Evolutionary conservation across 1,139 yeast species (phyloP), one percentile per base, ranked within the genome.

Genomic region (Lodderomyces parapsilosis): DNA sequence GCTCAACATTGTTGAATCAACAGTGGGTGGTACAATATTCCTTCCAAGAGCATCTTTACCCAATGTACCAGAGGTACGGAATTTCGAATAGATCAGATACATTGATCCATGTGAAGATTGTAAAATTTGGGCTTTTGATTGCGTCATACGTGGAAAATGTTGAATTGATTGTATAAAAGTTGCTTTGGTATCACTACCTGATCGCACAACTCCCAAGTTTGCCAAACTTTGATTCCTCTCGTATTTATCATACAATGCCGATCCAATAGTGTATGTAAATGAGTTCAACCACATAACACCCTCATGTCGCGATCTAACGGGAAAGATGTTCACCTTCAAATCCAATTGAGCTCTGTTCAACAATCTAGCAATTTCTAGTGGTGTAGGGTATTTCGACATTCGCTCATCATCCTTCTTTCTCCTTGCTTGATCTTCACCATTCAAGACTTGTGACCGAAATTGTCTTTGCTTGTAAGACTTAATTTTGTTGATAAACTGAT

Each of bases 81-180:
- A 61, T 46, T 64, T 65, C 1, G 58, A 49, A 47, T 61, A 66
- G 9, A 81, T 44, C 17, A 64, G 57, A 39, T 59, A 62, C 36
- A 81, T 57, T 4, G 69, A 62, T 3, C 70, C 62, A 49, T 71
- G 71, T 46, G 63, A 66, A 2, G 63, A 56, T 47, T 54, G 60
- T 15, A 72, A 56, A 35, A 60, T 55, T 43, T 71, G 74, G 8
- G 71, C 65, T 44, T 61, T 66, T 1, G 63, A 58, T n/a, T 58
- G 74, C 2, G 86, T 81, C 72, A 83, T 73, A 49, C 72, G 64
- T 43, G 78, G 78, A 49, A 84, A 72, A 47, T 81, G 83, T 40
- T 74, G 70, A 24, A 83, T 51, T 40, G 80, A 68, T 49, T 75
- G 75, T 4, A 71, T 51, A 50, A 71, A 74, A 0, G 82, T 73